Conservation (phyloP, 805 yeast genomes). For the Wickerhamiella sergipiensis region DNA sequence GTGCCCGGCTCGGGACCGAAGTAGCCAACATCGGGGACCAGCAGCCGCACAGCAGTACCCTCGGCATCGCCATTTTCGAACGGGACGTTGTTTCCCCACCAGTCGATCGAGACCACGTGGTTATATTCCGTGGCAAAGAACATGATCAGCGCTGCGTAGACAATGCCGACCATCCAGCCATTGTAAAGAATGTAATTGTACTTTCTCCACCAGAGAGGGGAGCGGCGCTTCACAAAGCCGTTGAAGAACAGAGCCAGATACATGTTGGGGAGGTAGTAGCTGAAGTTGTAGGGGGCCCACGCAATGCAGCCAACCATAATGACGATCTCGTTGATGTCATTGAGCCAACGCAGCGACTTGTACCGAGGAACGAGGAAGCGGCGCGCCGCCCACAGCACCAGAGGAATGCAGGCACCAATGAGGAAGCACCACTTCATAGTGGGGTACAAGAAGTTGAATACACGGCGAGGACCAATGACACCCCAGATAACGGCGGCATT, state of each 20-base stretch:
- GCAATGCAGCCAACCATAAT: constrained; percentile 31
- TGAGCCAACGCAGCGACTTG: constrained; percentile 13
- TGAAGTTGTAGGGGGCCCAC: constrained; percentile 21
- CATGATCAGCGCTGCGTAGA: constrained; percentile 41
- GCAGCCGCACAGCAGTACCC: constrained; percentile 6
- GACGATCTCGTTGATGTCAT: constrained; percentile 32
- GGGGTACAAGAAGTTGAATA: constrained; percentile 41
- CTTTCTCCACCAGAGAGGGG: constrained; percentile 41
- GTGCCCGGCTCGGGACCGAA: constrained; percentile 16
- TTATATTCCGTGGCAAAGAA: constrained; percentile 37
- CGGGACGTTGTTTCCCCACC: constrained; percentile 50
- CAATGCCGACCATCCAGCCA: constrained; percentile 48
- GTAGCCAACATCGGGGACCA: constrained; percentile 20
- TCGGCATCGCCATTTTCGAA: constrained; percentile 4
- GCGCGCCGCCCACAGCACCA: constrained; percentile 11
- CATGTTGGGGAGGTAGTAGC: constrained; percentile 13
- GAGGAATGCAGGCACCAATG: constrained; percentile 31
- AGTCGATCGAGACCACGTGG: constrained; percentile 29
- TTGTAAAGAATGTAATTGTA: constrained; percentile 39
- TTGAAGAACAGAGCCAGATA: constrained; percentile 29
- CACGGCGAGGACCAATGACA: constrained; percentile 42
- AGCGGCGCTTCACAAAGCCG: constrained; percentile 33
- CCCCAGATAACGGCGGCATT: constrained; percentile 45
- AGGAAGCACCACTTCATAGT: constrained; percentile 48
- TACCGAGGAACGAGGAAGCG: not conserved